Base-by-base conservation (phyloP, 305 asterid species). In the Solanum chacoense region DNA sequence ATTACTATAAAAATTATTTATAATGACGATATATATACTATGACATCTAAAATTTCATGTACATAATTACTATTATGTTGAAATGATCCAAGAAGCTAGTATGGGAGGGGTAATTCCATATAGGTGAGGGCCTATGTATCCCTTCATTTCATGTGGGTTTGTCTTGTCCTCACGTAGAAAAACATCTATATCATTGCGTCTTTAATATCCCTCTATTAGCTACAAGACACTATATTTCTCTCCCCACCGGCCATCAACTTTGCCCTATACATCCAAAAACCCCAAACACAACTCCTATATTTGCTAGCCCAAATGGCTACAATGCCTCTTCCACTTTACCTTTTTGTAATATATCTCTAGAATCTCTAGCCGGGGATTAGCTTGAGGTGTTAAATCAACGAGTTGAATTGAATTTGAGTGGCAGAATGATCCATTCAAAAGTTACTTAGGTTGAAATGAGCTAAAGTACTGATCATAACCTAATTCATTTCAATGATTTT, bases 131-230 rank as follows among this genome's bases (percentile, higher is more conserved):
- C 89, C 90, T 73, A 87, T 84, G 85, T 74, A 81, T 92, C 92
- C 87, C 91, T 87, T 50, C 74, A 90, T 91, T 87, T 92, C 95
- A 93, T 93, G 96, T 95, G 98, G 91, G 92, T 22, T 86, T 93
- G 96, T 96, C 96, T 93, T 91, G 95, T 93, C 95, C 89, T 92
- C 90, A 89, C 69, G 90, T 89, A 91, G 93, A 90, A 93, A 93
- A 91, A 92, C 94, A 93, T 94, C 91, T 87, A 65, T 88, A 91
- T 94, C 94, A 89, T 91, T 89, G 11, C 72, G 37, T 93, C 90
- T 91, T 92, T 91, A 90, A 87, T 92, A 74, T 31, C 40, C 14
- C 92, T 65, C 90, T 55, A 79, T 80, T 90, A 90, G 85, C 95
- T 87, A 94, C 79, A 78, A 87, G 91, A 94, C 95, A 93, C 88